Evolutionary conservation across 2,329 filamentous ascomycete species (phyloP).

Genomic region (Chlorencoelia australis): DNA sequence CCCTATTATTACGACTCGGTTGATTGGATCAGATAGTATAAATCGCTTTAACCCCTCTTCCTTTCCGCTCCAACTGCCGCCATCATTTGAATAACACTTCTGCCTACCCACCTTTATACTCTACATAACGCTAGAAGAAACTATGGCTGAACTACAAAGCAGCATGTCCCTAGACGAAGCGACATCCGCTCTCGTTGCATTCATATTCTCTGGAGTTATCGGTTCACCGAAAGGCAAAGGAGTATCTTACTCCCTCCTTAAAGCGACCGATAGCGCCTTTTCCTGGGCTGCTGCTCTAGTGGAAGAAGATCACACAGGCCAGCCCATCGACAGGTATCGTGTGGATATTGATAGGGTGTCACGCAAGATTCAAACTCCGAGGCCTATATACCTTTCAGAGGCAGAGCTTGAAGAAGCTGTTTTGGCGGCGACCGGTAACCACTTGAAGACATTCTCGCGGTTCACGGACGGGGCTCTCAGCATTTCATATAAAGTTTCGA

Average conservation of each 20-base stretch:
- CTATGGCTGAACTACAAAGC: neutral
- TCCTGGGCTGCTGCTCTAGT: neutral
- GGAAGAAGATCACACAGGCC: neutral
- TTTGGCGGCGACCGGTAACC: neutral
- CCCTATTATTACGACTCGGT: neutral
- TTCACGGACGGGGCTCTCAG: neutral
- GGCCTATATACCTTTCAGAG: neutral
- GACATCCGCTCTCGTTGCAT: neutral
- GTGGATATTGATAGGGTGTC: neutral
- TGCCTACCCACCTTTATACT: neutral
- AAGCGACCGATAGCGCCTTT: neutral
- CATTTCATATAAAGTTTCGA: neutral
- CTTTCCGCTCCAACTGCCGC: neutral
- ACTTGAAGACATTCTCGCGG: neutral
- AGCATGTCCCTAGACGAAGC: neutral
- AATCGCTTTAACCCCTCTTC: neutral
- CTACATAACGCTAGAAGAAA: neutral
- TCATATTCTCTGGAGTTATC: neutral
- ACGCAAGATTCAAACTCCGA: neutral
- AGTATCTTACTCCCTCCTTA: neutral
- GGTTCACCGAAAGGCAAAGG: neutral
- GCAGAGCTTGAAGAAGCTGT: neutral
- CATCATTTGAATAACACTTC: neutral
- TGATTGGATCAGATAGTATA: neutral
- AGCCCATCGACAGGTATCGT: neutral